These are phyloP conservation scores for Scutellaria baicalensis DNA, from an alignment of 257 asterid genomes.

Conservation along the genomic window DNA sequence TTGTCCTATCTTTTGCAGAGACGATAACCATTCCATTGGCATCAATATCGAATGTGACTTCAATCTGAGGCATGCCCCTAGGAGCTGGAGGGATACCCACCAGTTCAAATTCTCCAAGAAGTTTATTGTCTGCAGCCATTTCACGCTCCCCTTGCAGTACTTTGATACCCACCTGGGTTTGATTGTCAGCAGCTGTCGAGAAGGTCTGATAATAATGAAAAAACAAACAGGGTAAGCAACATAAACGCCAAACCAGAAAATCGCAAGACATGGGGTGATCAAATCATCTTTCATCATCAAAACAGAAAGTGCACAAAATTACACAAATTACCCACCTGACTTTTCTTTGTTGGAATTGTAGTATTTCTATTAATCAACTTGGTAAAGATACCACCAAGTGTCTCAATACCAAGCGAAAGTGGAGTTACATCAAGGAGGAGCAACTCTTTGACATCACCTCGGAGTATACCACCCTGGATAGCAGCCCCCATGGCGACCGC, in stretches of 20 bases:
- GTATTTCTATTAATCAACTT: constrained; percentile 68
- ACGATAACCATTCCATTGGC: constrained; percentile 67
- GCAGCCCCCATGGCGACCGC: constrained; percentile 90
- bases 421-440: constrained; percentile 76
- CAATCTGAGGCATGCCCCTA: constrained; percentile 61
- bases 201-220: constrained; percentile 29
- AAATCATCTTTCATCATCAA: not conserved
- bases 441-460: constrained; percentile 68
- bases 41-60: constrained; percentile 63
- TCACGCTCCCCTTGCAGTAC: constrained; percentile 73
- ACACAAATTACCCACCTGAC: constrained; percentile 37
- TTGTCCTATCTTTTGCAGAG: constrained; percentile 61
- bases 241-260: not conserved
- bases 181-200: constrained; percentile 74
- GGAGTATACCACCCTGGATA: constrained; percentile 66
- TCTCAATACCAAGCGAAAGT: constrained; percentile 71
- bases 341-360: constrained; percentile 69
- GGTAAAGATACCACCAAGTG: constrained; percentile 66
- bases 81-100: constrained; percentile 71
- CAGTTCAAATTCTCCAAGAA: constrained; percentile 62
- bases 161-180: constrained; percentile 64
- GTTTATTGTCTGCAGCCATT: constrained; percentile 54
- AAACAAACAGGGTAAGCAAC: not conserved
- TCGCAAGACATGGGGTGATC: not conserved
- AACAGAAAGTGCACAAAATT: not conserved